Evolutionary conservation across 495 filamentous ascomycete species (phyloP), one percentile per base, ranked within the genome.

Genomic region (Aspergillus baeticus): DNA sequence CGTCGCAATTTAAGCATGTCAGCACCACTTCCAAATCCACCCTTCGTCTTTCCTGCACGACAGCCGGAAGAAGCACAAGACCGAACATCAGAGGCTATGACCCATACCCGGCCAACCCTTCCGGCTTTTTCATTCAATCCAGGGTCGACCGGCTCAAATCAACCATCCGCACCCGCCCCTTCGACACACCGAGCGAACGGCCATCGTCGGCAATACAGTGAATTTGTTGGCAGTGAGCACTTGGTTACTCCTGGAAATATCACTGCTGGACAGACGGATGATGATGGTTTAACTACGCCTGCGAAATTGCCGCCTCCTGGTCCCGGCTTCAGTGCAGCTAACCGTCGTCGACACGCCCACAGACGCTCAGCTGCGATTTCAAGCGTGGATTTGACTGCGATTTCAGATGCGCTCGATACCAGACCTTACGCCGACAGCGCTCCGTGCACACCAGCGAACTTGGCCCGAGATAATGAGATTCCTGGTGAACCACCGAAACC

Each of bases 301-400:
- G 68, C 74, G 46, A 71, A 72, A 31, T 59, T 83, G 22, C 67
- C 78, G 57, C 67, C 78, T 29, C 74, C 80, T 34, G 75, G 71
- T n/a, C 71, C 76, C 33, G 69, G 71, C n/a, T 69, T 73, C 17
- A 60, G 67, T 51, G 55, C 63, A 26, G 63, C 73, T 42, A 77
- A 75, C 6, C 80, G 77, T 53, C 81, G 88, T 62, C 84, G 89
- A 17, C 92, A 96, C 72, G 86, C 86, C 11, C 92, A 96, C 74
- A 83, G 91, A 47, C 83, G 92, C 54, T 95, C 90, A n/a, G 86
- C 83, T 33, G 92, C 92, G 1, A 85, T 96, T 10, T 94, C 91
- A n/a, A 87, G 80, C 57, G 85, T 91, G 56, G 92, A 96, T 71
- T 69, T 95, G 4, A 85, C 84, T 6, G 79, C 84, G 17, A 88